phyloP scores from a whole-genome alignment of 73 alveolate genomes.

The Paramecium tetraurelia region DNA sequence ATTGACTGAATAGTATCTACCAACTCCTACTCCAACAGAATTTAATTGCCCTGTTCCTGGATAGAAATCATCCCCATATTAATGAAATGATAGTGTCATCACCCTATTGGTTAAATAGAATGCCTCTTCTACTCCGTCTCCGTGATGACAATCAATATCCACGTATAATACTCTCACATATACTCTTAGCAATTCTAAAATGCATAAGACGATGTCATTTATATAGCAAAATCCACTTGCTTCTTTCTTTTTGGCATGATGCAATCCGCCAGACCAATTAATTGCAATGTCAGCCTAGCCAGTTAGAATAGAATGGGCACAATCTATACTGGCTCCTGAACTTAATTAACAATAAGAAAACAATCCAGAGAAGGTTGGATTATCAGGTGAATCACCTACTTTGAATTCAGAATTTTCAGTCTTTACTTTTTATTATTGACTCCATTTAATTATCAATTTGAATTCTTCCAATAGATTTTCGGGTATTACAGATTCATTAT shows the following conservation, averaged over 20 bases:
- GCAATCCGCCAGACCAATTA: slow-evolving; percentile 98
- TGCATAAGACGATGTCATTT: slow-evolving; percentile 95
- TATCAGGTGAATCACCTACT: slow-evolving; percentile 57
- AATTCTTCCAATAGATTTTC: slow-evolving; percentile 43
- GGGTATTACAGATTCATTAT: slow-evolving; percentile 16
- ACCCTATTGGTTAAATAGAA: slow-evolving; percentile 93
- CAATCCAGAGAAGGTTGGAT: slow-evolving; percentile 56
- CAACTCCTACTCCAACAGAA: slow-evolving; percentile 90
- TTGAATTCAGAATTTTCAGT: slow-evolving; percentile 35
- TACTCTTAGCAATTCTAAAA: slow-evolving; percentile 90
- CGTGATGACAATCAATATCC: slow-evolving; percentile 98
- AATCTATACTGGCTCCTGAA: slow-evolving; percentile 88
- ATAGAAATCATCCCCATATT: slow-evolving; percentile 95
- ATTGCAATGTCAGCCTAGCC: slow-evolving; percentile 91
- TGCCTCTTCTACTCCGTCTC: slow-evolving; percentile 99
- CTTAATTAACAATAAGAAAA: slow-evolving; percentile 55
- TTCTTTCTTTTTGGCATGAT: slow-evolving; percentile 97
- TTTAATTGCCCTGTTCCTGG: slow-evolving; percentile 97
- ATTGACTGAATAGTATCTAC: slow-evolving; percentile 92
- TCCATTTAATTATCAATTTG: slow-evolving; percentile 8
- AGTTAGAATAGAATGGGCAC: slow-evolving; percentile 84
- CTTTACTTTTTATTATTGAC: slow-evolving; percentile 10
- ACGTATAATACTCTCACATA: slow-evolving; percentile 92
- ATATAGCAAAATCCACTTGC: slow-evolving; percentile 98
- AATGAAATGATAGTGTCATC: slow-evolving; percentile 94